Evolutionary conservation across 2,329 filamentous ascomycete species (phyloP).

Genomic region (Tolypocladium tundrense): DNA sequence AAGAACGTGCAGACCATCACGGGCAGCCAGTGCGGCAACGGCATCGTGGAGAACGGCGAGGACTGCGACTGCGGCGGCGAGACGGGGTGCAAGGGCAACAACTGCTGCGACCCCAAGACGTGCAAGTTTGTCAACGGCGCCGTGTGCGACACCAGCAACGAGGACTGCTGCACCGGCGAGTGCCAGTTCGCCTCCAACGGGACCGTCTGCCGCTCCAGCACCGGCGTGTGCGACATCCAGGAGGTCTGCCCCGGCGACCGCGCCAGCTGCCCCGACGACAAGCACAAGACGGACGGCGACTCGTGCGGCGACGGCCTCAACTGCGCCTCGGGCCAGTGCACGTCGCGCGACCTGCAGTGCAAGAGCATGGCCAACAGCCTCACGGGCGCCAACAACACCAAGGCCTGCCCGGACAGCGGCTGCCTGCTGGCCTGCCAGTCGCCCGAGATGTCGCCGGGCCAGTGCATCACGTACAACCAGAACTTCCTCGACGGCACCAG

Average conservation of each 20-base stretch:
- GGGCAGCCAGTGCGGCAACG: conserved; percentile 85
- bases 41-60: conserved; percentile 88
- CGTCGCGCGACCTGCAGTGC: conserved; percentile 83
- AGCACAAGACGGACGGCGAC: conserved; percentile 57
- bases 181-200: conserved; percentile 59
- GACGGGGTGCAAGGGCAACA: conserved; percentile 59
- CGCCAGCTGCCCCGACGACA: conserved; percentile 65
- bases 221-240: conserved; percentile 72
- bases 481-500: conserved; percentile 89
- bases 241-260: conserved; percentile 70
- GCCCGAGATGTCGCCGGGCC: conserved; percentile 52
- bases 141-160: conserved; percentile 72
- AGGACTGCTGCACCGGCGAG: conserved; percentile 62
- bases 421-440: conserved; percentile 72
- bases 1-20: conserved; percentile 70
- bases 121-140: conserved; percentile 72
- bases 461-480: conserved; percentile 70
- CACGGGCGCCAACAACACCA: conserved; percentile 64
- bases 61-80: conserved; percentile 90
- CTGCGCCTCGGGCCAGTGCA: conserved; percentile 92
- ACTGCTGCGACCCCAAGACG: conserved; percentile 75
- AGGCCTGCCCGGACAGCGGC: conserved; percentile 55
- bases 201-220: conserved; percentile 71
- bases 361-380: conserved; percentile 70
- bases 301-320: conserved; percentile 60